phyloP scores from a whole-genome alignment of 495 filamentous ascomycete species.

The Tuber microsphaerosporum region DNA sequence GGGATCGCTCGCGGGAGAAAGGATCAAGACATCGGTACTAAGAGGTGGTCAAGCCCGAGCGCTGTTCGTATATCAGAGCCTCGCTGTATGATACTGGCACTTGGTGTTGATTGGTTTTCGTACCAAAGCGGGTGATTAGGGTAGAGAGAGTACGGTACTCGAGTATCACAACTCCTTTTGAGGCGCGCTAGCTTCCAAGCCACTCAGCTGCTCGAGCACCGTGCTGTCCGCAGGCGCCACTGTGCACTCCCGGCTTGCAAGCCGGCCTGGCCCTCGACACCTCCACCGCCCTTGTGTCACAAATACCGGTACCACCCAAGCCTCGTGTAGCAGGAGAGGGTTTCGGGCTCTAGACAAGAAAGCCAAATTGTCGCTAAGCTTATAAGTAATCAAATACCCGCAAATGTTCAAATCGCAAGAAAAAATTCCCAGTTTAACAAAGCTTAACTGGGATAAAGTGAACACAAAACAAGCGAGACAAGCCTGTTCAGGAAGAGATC shows the following conservation, averaged over 20 bases:
- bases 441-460: not conserved
- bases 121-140: not conserved
- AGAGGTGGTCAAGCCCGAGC: too few relatives aligned
- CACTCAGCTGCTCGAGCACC: not conserved
- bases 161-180: not conserved
- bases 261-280: not conserved
- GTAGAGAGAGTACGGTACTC: too few relatives aligned
- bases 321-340: not conserved
- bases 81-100: too few relatives aligned
- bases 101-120: too few relatives aligned
- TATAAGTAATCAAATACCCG: not conserved
- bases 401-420: not conserved
- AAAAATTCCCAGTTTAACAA: too few relatives aligned
- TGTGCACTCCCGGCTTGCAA: too few relatives aligned
- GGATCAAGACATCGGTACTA: too few relatives aligned
- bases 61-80: too few relatives aligned
- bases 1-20: too few relatives aligned
- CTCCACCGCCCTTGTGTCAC: not conserved
- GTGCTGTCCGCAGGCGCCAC: not conserved
- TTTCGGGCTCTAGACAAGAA: not conserved
- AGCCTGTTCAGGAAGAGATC: not conserved
- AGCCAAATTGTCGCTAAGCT: not conserved
- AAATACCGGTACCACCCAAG: not conserved
- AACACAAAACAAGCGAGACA: not conserved
- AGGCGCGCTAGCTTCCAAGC: not conserved